Percentiles rank a stretch among this genome's conserved stretches.
phyloP scores from a whole-genome alignment of 2,329 filamentous ascomycete species.

The Dothideomycetes sp. region DNA sequence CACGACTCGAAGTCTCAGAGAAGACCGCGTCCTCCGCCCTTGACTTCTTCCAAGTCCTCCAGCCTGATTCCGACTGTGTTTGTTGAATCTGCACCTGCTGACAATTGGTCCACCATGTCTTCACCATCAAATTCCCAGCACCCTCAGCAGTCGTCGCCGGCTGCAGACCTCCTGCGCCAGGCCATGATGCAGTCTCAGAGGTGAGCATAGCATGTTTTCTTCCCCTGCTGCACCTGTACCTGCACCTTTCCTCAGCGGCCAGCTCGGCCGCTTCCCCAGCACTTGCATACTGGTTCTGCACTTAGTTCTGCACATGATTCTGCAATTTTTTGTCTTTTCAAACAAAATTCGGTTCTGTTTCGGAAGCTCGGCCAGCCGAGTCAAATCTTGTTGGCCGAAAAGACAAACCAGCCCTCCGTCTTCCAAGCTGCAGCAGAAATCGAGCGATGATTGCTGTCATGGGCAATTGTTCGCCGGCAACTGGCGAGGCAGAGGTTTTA shows the following conservation, averaged over 20 bases:
- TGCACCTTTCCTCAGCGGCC: constrained; percentile 5
- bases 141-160: constrained; percentile 30
- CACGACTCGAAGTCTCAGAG: constrained; percentile 15
- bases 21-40: constrained; percentile 17
- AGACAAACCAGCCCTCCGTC: too few relatives aligned
- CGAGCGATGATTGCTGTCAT: background rate
- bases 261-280: constrained; percentile 2
- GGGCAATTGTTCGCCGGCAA: constrained; percentile 5
- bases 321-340: background rate
- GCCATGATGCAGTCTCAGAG: constrained; percentile 48
- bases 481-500: background rate
- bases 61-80: constrained; percentile 39
- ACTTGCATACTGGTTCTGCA: background rate
- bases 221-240: constrained; percentile 12
- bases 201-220: constrained; percentile 35
- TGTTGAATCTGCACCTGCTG: constrained; percentile 15
- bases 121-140: constrained; percentile 36
- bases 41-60: constrained; percentile 32
- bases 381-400: too few relatives aligned
- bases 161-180: constrained; percentile 50
- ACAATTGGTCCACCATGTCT: constrained; percentile 21
- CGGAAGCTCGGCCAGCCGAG: constrained; percentile 9
- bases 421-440: background rate
- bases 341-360: background rate
- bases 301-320: background rate